Evolutionary conservation across 805 yeast species (phyloP), one percentile per base, ranked within the genome.

Genomic region (Kluyveromyces starmeri): DNA sequence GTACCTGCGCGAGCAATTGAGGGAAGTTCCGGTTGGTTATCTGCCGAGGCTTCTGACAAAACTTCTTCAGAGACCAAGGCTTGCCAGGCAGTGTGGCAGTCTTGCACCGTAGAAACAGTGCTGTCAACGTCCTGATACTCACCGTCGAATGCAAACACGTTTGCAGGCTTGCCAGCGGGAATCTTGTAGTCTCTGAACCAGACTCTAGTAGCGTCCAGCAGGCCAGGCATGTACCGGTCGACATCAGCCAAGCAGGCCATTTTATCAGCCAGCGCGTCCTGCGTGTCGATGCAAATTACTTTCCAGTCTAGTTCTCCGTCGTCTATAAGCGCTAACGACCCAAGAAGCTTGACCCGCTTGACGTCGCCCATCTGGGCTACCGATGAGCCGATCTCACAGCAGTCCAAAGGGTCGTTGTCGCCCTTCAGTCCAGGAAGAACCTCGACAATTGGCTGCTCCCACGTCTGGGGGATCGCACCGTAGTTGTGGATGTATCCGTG

Each of bases 301-400:
- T 84, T 84, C 97, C 97, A 89, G 65, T 89, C 98, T 39, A 95
- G 71, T 65, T 92, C 98, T 47, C 96, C 96, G 61, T 88, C 96
- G 50, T 83, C 94, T 40, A 83, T 75, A 48, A 83, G 63, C 4
- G 86, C 92, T 62, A 83, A 62, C 27, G 82, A 78, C 35, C 92
- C 92, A 39, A 83, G 64, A 5, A 82, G 70, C 59, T 82, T 79
- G 28, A 73, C 84, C 47, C 65, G 73, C 51, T 68, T 72, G 33
- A 81, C 64, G 39, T 74, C 75, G 17, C 95, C 95, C 11, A 75
- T 67, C 36, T 64, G 47, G 25, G 74, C 67, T 3, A 79, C 69
- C 7, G 53, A 45, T 28, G 71, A 65, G 14, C 95, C 94, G 39
- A 89, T 84, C 51, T 89, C 98, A 53, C 95, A 78, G 29, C 88